Evolutionary conservation across 2,329 filamentous ascomycete genomes (phyloP).

Genomic region (Penicillium sp.): DNA sequence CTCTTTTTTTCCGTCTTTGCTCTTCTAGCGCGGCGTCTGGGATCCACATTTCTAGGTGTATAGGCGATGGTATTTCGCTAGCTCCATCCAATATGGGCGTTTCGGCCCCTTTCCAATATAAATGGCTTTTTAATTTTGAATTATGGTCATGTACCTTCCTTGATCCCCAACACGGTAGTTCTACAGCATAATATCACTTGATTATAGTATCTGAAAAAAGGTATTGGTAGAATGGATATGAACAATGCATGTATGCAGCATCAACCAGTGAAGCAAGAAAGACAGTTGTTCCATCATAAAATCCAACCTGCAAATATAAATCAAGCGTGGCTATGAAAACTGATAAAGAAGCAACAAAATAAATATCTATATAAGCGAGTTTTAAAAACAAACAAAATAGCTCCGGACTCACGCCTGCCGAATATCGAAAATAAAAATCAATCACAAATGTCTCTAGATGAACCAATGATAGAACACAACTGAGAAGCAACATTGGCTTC

Average conservation of each 20-base stretch:
- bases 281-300: not conserved
- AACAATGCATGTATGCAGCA: not conserved
- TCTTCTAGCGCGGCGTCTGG: slow-evolving; percentile 28
- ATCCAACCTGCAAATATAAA: not conserved
- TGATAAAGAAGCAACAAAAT: not conserved
- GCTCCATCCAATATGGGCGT: not conserved
- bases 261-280: not conserved
- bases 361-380: not conserved
- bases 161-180: too few relatives aligned
- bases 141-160: not conserved
- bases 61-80: not conserved
- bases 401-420: not conserved
- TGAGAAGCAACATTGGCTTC: not conserved
- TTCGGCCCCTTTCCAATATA: not conserved
- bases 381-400: not conserved
- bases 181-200: too few relatives aligned
- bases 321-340: slow-evolving; percentile 2
- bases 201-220: not conserved
- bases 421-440: not conserved
- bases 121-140: not conserved
- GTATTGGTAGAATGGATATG: not conserved
- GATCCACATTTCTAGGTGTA: slow-evolving; percentile 10
- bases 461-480: not conserved
- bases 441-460: not conserved
- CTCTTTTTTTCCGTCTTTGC: not conserved